A percentile compares a stretch with the other conserved stretches of the same genome.
These are phyloP conservation scores for Tagetes patula DNA, from an alignment of 129 eudicot species.

Conservation along the genomic window DNA sequence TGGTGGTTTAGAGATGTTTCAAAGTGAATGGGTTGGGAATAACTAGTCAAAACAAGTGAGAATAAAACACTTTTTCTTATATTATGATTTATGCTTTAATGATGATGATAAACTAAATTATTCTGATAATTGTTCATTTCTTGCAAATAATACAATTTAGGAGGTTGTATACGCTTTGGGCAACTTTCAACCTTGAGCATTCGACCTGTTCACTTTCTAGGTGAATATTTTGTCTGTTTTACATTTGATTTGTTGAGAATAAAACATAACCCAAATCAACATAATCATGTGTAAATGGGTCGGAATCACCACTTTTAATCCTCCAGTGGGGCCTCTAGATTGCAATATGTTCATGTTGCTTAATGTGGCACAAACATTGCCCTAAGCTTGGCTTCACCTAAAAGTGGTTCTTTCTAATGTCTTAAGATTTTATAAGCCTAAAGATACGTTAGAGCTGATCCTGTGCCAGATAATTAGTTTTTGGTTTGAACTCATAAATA, in stretches of 20 bases:
- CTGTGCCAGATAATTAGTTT: not conserved
- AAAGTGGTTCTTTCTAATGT: not conserved
- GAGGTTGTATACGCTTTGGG: not conserved
- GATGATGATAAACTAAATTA: not conserved
- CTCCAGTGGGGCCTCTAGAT: not conserved
- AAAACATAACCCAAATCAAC: not conserved
- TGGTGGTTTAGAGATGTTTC: not conserved
- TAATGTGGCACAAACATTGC: not conserved
- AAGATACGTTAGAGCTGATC: not conserved
- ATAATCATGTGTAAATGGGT: not conserved
- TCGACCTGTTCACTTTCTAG: not conserved
- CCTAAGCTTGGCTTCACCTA: slow-evolving; percentile 5
- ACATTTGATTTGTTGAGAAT: not conserved
- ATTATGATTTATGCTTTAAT: not conserved
- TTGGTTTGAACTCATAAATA: not conserved
- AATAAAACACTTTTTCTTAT: not conserved
- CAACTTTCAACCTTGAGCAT: not conserved
- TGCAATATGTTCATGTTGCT: not conserved
- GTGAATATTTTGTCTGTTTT: not conserved
- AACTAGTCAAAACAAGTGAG: not conserved
- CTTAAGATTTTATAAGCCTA: not conserved
- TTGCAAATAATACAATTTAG: not conserved
- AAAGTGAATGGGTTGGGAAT: not conserved
- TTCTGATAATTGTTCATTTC: not conserved
- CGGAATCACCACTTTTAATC: not conserved